phyloP scores from a whole-genome alignment of 192 early-diverging fungal species.

The Helicostylum pulchrum region DNA sequence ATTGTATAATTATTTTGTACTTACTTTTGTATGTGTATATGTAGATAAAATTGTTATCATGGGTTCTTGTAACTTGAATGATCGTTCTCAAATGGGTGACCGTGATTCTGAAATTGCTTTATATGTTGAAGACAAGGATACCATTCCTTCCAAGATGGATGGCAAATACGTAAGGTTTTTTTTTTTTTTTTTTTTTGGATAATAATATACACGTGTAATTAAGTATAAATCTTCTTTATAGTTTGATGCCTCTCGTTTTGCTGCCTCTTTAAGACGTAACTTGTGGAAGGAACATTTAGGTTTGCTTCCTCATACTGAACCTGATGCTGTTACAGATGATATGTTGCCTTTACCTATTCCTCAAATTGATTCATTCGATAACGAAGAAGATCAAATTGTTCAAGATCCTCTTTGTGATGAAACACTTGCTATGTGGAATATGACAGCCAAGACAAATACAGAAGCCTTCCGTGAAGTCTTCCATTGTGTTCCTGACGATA shows the following conservation, averaged over 20 bases:
- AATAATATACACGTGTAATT: neutral
- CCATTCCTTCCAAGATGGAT: constrained; percentile 69
- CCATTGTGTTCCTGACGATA: constrained; percentile 83
- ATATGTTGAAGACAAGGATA: constrained; percentile 70
- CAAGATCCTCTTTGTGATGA: constrained; percentile 67
- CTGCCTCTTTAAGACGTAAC: constrained; percentile 67
- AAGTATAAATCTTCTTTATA: constrained; percentile 22
- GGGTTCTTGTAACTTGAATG: constrained; percentile 90
- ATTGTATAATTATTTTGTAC: neutral
- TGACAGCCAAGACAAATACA: constrained; percentile 65
- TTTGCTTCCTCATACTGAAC: constrained; percentile 46
- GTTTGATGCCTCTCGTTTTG: constrained; percentile 73
- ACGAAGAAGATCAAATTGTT: constrained; percentile 40
- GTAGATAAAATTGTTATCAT: constrained; percentile 74
- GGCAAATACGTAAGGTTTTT: constrained; percentile 46
- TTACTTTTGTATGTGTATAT: neutral
- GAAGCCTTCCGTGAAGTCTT: constrained; percentile 75
- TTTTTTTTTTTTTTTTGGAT: neutral
- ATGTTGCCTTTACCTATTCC: constrained; percentile 33
- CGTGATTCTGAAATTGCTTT: constrained; percentile 89
- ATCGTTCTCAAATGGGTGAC: constrained; percentile 83
- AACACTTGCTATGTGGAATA: constrained; percentile 63
- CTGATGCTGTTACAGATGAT: constrained; percentile 35
- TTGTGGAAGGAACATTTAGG: constrained; percentile 85
- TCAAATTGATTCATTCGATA: constrained; percentile 25